phyloP scores from a whole-genome alignment of 305 asterid species.

The Rubia peregrina region DNA sequence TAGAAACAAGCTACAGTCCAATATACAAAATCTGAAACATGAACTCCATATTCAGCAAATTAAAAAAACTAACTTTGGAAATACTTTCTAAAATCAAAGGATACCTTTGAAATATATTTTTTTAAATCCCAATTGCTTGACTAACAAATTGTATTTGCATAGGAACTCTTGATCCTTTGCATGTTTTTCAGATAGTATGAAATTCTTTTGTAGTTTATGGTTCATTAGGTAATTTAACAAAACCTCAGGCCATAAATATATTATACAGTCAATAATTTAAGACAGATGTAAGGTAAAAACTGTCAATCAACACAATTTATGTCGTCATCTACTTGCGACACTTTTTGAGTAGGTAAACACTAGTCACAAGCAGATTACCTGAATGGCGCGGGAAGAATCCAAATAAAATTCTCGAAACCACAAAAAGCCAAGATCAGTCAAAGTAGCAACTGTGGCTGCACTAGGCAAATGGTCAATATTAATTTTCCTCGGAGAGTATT shows the following conservation, averaged over 20 bases:
- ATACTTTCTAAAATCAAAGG: background rate
- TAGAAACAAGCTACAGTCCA: too few relatives aligned
- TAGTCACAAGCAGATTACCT: slow-evolving; percentile 39
- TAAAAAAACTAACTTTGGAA: background rate
- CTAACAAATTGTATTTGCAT: too few relatives aligned
- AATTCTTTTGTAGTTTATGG: background rate
- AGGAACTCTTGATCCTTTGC: background rate
- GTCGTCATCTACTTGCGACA: background rate
- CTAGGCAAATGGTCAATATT: slow-evolving; percentile 28
- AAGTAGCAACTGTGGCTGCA: slow-evolving; percentile 79
- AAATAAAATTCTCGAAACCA: slow-evolving; percentile 98
- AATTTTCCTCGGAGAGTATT: slow-evolving; percentile 21
- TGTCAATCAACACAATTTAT: background rate
- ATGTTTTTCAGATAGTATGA: background rate
- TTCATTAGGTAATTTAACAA: background rate
- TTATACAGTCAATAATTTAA: too few relatives aligned
- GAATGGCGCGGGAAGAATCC: slow-evolving; percentile 98
- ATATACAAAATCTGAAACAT: too few relatives aligned
- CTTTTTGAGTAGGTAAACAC: background rate
- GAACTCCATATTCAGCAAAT: too few relatives aligned
- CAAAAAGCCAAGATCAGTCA: slow-evolving; percentile 94
- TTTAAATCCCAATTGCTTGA: background rate
- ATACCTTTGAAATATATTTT: too few relatives aligned
- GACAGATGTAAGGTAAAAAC: background rate
- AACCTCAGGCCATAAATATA: too few relatives aligned